A percentile compares a stretch with the other conserved stretches of the same genome.
Conservation (phyloP, 2,329 filamentous ascomycete genomes). For the Neonectria ditissima region DNA sequence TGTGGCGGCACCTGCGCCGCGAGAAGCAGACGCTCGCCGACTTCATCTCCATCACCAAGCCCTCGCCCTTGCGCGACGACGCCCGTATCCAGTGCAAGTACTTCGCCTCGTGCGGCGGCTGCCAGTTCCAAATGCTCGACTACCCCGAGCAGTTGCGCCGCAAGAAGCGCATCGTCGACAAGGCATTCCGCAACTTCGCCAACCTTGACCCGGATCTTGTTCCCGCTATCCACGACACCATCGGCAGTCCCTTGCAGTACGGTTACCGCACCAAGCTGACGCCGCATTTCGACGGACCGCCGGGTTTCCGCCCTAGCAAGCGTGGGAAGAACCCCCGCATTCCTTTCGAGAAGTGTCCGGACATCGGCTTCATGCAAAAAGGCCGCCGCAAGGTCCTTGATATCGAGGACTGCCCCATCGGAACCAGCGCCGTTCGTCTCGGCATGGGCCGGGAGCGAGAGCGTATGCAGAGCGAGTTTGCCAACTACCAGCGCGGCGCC, state of each 20-base stretch:
- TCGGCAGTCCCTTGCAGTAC: slow-evolving; percentile 90
- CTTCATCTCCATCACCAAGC: slow-evolving; percentile 80
- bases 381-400: slow-evolving; percentile 84
- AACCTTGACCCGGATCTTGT: slow-evolving; percentile 80
- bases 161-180: slow-evolving; percentile 89
- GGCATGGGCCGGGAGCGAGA: slow-evolving; percentile 85
- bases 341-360: slow-evolving; percentile 73
- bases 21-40: slow-evolving; percentile 82
- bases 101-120: slow-evolving; percentile 88
- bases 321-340: slow-evolving; percentile 61
- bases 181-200: slow-evolving; percentile 93
- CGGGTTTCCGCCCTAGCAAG: slow-evolving; percentile 61
- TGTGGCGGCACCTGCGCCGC: slow-evolving; percentile 76
- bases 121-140: slow-evolving; percentile 97
- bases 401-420: slow-evolving; percentile 97
- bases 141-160: slow-evolving; percentile 87
- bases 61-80: slow-evolving; percentile 82
- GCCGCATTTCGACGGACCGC: slow-evolving; percentile 90
- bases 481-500: slow-evolving; percentile 81
- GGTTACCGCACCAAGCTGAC: slow-evolving; percentile 97
- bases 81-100: slow-evolving; percentile 84
- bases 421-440: slow-evolving; percentile 83
- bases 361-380: slow-evolving; percentile 92
- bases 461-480: slow-evolving; percentile 77
- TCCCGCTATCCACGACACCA: slow-evolving; percentile 83